Percentiles rank a stretch among this genome's conserved stretches.
These are phyloP conservation scores for Fusarium sp. DNA, from an alignment of 2,329 filamentous ascomycete species.

Conservation along the genomic window DNA sequence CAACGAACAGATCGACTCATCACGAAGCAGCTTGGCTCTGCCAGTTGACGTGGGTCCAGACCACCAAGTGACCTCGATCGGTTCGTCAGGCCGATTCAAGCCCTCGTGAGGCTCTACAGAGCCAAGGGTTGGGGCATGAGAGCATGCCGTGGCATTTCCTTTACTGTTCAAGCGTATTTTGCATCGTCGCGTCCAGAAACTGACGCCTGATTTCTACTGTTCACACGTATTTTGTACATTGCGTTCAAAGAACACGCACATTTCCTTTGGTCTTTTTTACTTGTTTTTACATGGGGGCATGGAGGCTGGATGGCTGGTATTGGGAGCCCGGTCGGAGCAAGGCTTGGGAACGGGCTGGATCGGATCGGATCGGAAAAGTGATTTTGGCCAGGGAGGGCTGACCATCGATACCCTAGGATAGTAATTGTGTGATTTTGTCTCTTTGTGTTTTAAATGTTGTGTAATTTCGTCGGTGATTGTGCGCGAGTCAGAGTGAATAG, in stretches of 20 bases:
- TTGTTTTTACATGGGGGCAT: no score
- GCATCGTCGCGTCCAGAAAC: not conserved
- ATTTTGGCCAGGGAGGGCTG: conserved; percentile 18
- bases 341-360: no score
- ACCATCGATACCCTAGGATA: conserved; percentile 12
- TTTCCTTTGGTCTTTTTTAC: no score
- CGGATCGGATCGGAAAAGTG: conserved; percentile 27
- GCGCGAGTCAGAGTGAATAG: no score
- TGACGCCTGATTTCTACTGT: not conserved
- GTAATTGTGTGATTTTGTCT: no score
- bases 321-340: no score
- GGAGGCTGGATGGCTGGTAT: no score
- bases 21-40: not conserved
- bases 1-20: not conserved
- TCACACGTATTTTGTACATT: no score
- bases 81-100: conserved; percentile 1
- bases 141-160: conserved; percentile 2
- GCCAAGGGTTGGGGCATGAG: not conserved
- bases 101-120: not conserved
- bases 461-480: no score
- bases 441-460: no score
- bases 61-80: not conserved
- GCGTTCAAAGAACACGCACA: no score
- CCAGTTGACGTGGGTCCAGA: not conserved
- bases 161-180: conserved; percentile 11